Percentiles rank a stretch among this genome's conserved stretches.
phyloP scores from a whole-genome alignment of 2,329 filamentous ascomycete genomes.

The Nemania sp. region DNA sequence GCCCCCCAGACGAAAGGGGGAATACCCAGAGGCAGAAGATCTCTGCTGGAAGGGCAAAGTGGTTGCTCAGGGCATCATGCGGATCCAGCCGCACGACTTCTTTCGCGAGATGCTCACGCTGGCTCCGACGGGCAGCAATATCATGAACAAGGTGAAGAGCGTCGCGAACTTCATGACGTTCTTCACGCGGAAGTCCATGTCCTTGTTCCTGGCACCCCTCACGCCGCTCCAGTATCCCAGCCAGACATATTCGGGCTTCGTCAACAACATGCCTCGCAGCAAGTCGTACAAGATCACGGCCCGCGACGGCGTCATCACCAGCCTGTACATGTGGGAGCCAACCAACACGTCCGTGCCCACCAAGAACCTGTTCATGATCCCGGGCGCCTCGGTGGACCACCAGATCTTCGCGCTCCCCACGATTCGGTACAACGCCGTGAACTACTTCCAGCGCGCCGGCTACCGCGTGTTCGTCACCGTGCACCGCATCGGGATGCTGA shows the following conservation, averaged over 20 bases:
- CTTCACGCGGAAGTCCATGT: constrained; percentile 59
- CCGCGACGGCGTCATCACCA: constrained; percentile 56
- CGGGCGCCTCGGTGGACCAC: constrained; percentile 66
- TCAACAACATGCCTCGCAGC: constrained; percentile 55
- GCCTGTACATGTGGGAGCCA: constrained; percentile 62
- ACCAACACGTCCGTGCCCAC: constrained; percentile 44
- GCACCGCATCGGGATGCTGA: constrained; percentile 60
- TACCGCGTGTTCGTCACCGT: constrained; percentile 64
- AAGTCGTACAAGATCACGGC: constrained; percentile 53
- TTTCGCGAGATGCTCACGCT: constrained; percentile 59
- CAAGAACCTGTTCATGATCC: constrained; percentile 63
- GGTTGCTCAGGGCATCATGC: constrained; percentile 64
- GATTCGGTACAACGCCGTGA: constrained; percentile 65
- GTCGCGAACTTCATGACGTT: constrained; percentile 58
- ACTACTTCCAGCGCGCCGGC: constrained; percentile 64
- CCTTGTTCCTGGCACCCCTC: constrained; percentile 59
- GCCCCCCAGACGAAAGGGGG: constrained; percentile 30
- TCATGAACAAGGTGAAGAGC: constrained; percentile 50
- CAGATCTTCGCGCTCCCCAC: constrained; percentile 66
- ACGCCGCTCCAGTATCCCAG: constrained; percentile 60
- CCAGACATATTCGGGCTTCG: constrained; percentile 52
- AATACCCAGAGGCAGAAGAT: constrained; percentile 43
- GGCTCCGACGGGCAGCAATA: constrained; percentile 52
- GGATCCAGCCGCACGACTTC: constrained; percentile 59
- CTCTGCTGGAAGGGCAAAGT: constrained; percentile 49